Percentiles rank a stretch among this genome's conserved stretches.
These are phyloP conservation scores for Cryptococcus sp. DNA, from an alignment of 1,284 basidiomycete genomes.

Conservation along the genomic window DNA sequence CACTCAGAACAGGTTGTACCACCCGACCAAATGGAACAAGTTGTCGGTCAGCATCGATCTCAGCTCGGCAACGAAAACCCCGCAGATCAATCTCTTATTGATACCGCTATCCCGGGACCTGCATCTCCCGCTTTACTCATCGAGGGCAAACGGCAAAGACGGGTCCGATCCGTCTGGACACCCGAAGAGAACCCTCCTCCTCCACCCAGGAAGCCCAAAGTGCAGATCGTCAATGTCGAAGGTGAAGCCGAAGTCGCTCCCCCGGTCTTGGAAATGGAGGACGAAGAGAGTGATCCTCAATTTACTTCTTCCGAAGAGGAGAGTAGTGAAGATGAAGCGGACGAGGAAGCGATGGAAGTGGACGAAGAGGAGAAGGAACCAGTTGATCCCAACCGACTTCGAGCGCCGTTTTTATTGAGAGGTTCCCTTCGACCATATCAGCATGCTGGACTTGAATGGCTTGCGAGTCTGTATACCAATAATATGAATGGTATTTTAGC, in stretches of 20 bases:
- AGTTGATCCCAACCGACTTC: conserved; percentile 54
- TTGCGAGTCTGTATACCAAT: conserved; percentile 80
- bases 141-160: conserved; percentile 38
- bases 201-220: conserved; percentile 21
- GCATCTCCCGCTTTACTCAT: conserved; percentile 20
- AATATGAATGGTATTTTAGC: conserved; percentile 78
- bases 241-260: too few relatives aligned
- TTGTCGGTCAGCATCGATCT: neutral
- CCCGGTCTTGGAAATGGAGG: conserved; percentile 14
- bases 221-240: conserved; percentile 22
- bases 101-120: conserved; percentile 16
- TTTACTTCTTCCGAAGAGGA: conserved; percentile 21
- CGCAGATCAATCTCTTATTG: conserved; percentile 33
- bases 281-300: conserved; percentile 16
- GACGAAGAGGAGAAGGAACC: conserved; percentile 21
- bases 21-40: neutral
- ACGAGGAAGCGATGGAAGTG: conserved; percentile 11
- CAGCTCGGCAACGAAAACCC: neutral
- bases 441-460: conserved; percentile 90
- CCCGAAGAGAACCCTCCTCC: conserved; percentile 29
- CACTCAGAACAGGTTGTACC: neutral
- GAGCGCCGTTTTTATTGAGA: conserved; percentile 74
- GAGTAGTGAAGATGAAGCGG: conserved; percentile 16
- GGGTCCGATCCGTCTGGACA: conserved; percentile 34
- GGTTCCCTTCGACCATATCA: conserved; percentile 91